Evolutionary conservation across 208 protist genomes (phyloP).

Genomic region (Porcisia hertigi): DNA sequence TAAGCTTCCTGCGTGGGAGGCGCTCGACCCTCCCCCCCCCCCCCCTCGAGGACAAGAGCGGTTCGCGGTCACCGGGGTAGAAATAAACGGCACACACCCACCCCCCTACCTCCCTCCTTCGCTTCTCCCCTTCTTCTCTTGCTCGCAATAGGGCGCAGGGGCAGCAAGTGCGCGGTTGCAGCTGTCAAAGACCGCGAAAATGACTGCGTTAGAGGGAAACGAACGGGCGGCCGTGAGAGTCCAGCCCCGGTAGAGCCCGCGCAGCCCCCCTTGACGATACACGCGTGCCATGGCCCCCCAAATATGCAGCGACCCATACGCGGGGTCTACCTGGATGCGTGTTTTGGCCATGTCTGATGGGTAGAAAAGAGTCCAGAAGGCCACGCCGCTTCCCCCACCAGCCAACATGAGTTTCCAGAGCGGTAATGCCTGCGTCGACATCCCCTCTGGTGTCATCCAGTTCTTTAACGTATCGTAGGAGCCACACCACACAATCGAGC

Average conservation of each 20-base stretch:
- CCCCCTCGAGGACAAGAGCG: too few relatives aligned
- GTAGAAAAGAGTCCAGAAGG: slow-evolving; percentile 87
- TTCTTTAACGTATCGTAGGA: slow-evolving; percentile 76
- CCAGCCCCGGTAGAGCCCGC: slow-evolving; percentile 77
- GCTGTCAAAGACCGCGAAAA: slow-evolving; percentile 68
- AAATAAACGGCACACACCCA: too few relatives aligned
- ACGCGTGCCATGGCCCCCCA: slow-evolving; percentile 31
- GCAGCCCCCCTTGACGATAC: slow-evolving; percentile 65
- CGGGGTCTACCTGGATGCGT: slow-evolving; percentile 77
- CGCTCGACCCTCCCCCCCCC: too few relatives aligned
- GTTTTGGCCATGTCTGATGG: slow-evolving; percentile 90
- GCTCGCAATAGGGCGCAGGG: background rate
- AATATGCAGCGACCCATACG: slow-evolving; percentile 31
- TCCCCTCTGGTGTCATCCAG: slow-evolving; percentile 45
- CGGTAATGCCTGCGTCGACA: slow-evolving; percentile 40
- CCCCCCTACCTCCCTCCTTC: too few relatives aligned
- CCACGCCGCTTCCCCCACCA: slow-evolving; percentile 72
- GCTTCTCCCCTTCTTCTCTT: too few relatives aligned
- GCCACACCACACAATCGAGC: slow-evolving; percentile 82
- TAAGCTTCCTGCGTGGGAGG: too few relatives aligned
- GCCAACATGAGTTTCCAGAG: slow-evolving; percentile 66
- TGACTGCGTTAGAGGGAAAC: slow-evolving; percentile 84
- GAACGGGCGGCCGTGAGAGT: slow-evolving; percentile 70
- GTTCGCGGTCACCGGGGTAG: too few relatives aligned
- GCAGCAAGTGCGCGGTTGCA: slow-evolving; percentile 25